Conservation (phyloP, 140 eudicot genomes). For the Senecio squalidus region DNA sequence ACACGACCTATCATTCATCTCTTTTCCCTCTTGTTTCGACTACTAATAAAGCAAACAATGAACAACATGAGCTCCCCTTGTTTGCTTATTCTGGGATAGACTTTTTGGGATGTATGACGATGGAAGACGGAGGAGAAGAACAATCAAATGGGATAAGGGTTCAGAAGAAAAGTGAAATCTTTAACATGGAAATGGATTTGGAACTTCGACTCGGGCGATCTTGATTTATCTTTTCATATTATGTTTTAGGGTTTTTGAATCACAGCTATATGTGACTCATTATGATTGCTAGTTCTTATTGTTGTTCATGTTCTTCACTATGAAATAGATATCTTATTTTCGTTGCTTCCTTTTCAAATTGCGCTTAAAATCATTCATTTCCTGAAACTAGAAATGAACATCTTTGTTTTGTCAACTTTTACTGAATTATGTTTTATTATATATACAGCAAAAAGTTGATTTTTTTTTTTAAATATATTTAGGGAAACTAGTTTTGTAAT, state of each 20-base stretch:
- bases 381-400: too few relatives aligned
- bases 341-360: too few relatives aligned
- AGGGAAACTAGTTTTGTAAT: too few relatives aligned
- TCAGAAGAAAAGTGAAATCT: slow-evolving; percentile 43
- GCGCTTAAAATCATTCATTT: too few relatives aligned
- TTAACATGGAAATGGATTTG: slow-evolving; percentile 60
- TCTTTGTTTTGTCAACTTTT: too few relatives aligned
- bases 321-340: too few relatives aligned
- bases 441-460: too few relatives aligned
- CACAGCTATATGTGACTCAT: slow-evolving; percentile 7
- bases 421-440: too few relatives aligned
- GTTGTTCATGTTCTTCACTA: neutral
- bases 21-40: slow-evolving; percentile 21
- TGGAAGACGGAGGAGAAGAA: slow-evolving; percentile 22
- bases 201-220: slow-evolving; percentile 79
- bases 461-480: too few relatives aligned
- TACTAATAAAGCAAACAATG: neutral
- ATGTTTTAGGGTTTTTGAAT: slow-evolving; percentile 11
- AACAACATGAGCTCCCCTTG: slow-evolving; percentile 12
- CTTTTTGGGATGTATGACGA: too few relatives aligned
- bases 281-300: neutral
- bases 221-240: neutral
- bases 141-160: slow-evolving; percentile 27
- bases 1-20: slow-evolving; percentile 19
- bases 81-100: neutral